These are phyloP conservation scores for Leishmania tropica DNA, from an alignment of 208 protist genomes.

Conservation along the genomic window DNA sequence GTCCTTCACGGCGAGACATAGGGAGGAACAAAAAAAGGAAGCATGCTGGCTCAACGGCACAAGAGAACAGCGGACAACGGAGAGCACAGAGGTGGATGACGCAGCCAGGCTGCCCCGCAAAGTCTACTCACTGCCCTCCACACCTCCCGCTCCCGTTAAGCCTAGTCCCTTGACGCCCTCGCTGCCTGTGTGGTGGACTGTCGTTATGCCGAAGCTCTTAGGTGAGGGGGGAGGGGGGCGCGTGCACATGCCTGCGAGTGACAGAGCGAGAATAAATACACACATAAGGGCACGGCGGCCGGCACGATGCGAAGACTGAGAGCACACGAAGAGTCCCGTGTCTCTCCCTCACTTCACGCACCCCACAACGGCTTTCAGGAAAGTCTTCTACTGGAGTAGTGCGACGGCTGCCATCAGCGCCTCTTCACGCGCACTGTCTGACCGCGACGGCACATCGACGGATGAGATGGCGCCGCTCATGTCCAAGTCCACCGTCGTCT, in stretches of 20 bases:
- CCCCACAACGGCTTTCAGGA: not conserved
- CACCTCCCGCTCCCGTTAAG: not conserved
- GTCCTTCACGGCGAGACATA: not conserved
- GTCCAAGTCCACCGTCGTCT: constrained; percentile 3
- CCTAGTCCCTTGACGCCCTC: not conserved
- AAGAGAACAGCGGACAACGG: not conserved
- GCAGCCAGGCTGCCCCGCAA: not conserved
- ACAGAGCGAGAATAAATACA: not conserved
- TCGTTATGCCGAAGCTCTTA: not conserved
- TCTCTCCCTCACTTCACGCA: not conserved
- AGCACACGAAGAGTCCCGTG: not conserved
- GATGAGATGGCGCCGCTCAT: not conserved
- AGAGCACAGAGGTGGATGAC: not conserved
- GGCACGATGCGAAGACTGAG: not conserved
- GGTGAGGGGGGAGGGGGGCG: not conserved
- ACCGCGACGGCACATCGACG: not conserved
- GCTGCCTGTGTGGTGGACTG: not conserved
- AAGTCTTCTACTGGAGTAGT: constrained; percentile 4
- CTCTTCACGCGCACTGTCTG: not conserved
- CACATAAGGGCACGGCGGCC: not conserved
- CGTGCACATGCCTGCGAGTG: not conserved
- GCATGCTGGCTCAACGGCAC: not conserved
- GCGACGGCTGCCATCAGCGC: constrained; percentile 6
- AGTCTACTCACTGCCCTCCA: not conserved
- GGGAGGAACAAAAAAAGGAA: not conserved